These are phyloP conservation scores for Hamigera avellanea DNA, from an alignment of 495 filamentous ascomycete genomes.

Conservation along the genomic window DNA sequence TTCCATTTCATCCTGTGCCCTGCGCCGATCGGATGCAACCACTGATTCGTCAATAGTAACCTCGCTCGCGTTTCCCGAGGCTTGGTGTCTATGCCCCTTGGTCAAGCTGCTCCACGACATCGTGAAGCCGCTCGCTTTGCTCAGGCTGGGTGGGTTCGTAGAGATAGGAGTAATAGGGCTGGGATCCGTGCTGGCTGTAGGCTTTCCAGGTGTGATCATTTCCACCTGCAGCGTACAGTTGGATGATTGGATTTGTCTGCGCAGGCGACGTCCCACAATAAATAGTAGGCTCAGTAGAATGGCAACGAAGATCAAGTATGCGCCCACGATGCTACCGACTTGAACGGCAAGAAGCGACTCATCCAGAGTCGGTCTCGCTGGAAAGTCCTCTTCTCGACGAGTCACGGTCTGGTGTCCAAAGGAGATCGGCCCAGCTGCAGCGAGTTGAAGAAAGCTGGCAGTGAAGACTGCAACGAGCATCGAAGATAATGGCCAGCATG, in stretches of 20 bases:
- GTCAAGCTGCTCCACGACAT: conserved; percentile 31
- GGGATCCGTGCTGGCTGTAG: conserved; percentile 32
- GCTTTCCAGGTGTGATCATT: conserved; percentile 47
- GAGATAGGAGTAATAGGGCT: conserved; percentile 36
- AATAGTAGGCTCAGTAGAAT: conserved; percentile 57
- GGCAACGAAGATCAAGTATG: conserved; percentile 64
- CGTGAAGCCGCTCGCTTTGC: conserved; percentile 18
- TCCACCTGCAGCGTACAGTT: conserved; percentile 45
- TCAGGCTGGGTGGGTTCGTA: conserved; percentile 29
- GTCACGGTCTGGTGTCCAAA: neutral
- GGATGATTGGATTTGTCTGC: conserved; percentile 40
- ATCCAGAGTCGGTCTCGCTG: conserved; percentile 23
- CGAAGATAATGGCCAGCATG: neutral
- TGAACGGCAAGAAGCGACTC: conserved; percentile 55
- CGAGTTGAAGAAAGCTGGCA: conserved; percentile 4
- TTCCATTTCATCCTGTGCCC: conserved; percentile 71
- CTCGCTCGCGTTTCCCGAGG: conserved; percentile 36
- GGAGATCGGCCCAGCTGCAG: conserved; percentile 5
- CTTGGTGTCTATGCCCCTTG: conserved; percentile 23
- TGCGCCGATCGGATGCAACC: conserved; percentile 57
- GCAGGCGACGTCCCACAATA: conserved; percentile 47
- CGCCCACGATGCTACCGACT: conserved; percentile 67
- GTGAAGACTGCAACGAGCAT: conserved; percentile 2
- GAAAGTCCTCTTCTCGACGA: conserved; percentile 5
- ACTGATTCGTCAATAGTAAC: conserved; percentile 63